Conservation (phyloP, 2,329 filamentous ascomycete species). For the Zasmidium cellare region DNA sequence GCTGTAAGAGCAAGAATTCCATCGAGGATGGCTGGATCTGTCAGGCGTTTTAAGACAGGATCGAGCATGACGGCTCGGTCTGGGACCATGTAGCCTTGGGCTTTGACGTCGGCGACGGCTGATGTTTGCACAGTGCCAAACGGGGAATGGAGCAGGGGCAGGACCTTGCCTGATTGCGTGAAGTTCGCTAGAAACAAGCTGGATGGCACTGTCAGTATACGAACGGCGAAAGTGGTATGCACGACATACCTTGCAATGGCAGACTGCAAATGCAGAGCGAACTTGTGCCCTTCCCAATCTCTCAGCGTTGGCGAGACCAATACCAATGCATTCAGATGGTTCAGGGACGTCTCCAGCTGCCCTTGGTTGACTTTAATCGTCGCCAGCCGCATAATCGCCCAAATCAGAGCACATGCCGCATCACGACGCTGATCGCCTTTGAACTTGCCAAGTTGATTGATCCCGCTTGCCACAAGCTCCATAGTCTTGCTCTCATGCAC, state of each 20-base stretch:
- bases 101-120: constrained; percentile 14
- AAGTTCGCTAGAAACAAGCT: constrained; percentile 18
- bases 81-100: constrained; percentile 13
- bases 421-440: constrained; percentile 1
- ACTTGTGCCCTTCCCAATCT: constrained; percentile 14
- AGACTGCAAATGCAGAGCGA: constrained; percentile 14
- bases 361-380: constrained; percentile 19
- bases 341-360: constrained; percentile 16
- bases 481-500: constrained; percentile 16
- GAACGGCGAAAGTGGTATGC: neutral
- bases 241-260: constrained; percentile 6
- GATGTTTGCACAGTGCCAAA: constrained; percentile 11
- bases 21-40: constrained; percentile 7
- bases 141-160: constrained; percentile 11
- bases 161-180: constrained; percentile 9
- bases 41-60: constrained; percentile 5
- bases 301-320: constrained; percentile 12
- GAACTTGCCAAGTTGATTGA: constrained; percentile 4
- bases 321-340: constrained; percentile 18
- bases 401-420: constrained; percentile 12
- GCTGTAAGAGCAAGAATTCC: constrained; percentile 18
- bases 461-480: constrained; percentile 8
- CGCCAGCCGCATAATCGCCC: constrained; percentile 19
- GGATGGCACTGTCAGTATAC: neutral
- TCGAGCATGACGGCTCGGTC: constrained; percentile 9